These are phyloP conservation scores for Penicillium sp. DNA, from an alignment of 2,329 filamentous ascomycete genomes.

Conservation along the genomic window DNA sequence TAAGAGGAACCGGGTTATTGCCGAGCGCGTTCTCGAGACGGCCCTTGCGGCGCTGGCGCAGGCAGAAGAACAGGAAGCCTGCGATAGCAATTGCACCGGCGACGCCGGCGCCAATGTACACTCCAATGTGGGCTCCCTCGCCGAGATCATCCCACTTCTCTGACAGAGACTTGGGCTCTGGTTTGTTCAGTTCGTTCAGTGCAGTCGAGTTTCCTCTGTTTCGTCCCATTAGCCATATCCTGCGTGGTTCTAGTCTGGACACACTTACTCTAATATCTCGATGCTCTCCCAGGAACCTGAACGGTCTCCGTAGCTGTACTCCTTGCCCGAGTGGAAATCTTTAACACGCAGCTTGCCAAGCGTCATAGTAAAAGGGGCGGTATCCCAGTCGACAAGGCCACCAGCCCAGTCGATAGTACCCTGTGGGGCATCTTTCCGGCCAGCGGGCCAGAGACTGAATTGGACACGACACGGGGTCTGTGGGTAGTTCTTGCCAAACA, in stretches of 20 bases:
- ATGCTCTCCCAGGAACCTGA: constrained; percentile 59
- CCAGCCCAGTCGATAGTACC: constrained; percentile 61
- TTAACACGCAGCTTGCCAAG: constrained; percentile 54
- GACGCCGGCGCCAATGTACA: constrained; percentile 35
- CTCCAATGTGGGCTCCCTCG: constrained; percentile 42
- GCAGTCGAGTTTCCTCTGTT: constrained; percentile 58
- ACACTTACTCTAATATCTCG: constrained; percentile 42
- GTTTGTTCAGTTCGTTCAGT: constrained; percentile 28
- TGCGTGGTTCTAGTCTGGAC: too few relatives aligned
- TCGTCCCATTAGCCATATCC: constrained; percentile 3
- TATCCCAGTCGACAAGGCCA: constrained; percentile 56
- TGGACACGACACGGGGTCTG: constrained; percentile 67
- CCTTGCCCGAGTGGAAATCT: constrained; percentile 53
- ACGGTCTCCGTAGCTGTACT: constrained; percentile 58
- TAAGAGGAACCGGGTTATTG: constrained; percentile 39
- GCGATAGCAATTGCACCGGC: constrained; percentile 28
- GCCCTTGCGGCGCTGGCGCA: constrained; percentile 44
- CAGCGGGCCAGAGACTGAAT: constrained; percentile 61
- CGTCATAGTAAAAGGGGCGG: constrained; percentile 64
- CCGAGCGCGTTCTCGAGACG: constrained; percentile 42
- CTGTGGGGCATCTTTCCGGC: constrained; percentile 32
- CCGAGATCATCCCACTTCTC: constrained; percentile 41
- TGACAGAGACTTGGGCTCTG: constrained; percentile 27
- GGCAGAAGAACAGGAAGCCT: constrained; percentile 40
- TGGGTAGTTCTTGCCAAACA: constrained; percentile 51